phyloP scores from a whole-genome alignment of 768 basidiomycete genomes.

The Pleurotus salmoneostramineus region DNA sequence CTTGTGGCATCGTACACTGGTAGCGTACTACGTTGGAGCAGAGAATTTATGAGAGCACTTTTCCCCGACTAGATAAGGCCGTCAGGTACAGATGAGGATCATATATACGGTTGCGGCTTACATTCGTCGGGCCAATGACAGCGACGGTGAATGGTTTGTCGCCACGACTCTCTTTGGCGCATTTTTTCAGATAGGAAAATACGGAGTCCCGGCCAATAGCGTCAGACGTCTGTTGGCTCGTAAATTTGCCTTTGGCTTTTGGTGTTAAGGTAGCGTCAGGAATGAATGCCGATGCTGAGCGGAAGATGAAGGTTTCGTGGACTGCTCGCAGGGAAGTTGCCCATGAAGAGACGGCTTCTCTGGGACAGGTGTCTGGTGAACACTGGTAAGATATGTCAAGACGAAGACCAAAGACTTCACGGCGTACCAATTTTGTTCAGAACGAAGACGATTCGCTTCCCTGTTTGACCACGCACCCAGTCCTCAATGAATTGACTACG shows the following conservation, averaged over 20 bases:
- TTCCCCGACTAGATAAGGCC: conserved; percentile 64
- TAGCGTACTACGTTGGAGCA: conserved; percentile 47
- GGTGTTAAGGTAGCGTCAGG: conserved; percentile 27
- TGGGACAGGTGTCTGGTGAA: conserved; percentile 68
- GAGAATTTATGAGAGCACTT: conserved; percentile 80
- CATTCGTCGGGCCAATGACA: conserved; percentile 82
- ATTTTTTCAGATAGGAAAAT: conserved; percentile 40
- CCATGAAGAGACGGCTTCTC: conserved; percentile 75
- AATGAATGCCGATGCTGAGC: conserved; percentile 65
- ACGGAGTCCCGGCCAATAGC: conserved; percentile 58
- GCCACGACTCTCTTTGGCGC: conserved; percentile 42
- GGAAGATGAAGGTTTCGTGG: conserved; percentile 69
- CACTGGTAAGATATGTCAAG: neutral
- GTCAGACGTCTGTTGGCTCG: conserved; percentile 44
- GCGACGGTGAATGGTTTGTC: conserved; percentile 62
- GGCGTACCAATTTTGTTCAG: conserved; percentile 87
- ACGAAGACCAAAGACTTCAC: no score
- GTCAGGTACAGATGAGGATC: conserved; percentile 6
- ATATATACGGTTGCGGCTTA: conserved; percentile 29
- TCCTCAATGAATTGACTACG: conserved; percentile 64
- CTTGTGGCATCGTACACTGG: conserved; percentile 55
- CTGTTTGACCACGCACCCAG: conserved; percentile 34
- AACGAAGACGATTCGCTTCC: conserved; percentile 56
- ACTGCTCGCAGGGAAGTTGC: conserved; percentile 51
- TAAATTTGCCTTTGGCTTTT: conserved; percentile 40